Base-by-base conservation (phyloP, 1,139 yeast genomes). In the Hemisphaericaspora subhashii region DNA sequence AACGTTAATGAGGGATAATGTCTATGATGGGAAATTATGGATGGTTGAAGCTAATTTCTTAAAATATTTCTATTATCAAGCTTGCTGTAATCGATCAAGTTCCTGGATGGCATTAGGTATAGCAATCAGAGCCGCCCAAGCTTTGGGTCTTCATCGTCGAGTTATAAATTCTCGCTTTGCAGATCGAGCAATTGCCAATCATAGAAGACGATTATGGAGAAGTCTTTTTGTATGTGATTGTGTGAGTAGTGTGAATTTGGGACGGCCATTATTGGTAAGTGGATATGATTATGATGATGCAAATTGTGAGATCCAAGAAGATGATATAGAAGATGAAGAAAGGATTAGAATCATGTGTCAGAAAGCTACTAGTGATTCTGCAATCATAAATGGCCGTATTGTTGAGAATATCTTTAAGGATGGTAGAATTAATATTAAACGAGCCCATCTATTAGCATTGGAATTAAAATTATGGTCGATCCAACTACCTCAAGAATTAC, bases 81-180 rank as follows among this genome's bases (percentile, higher is more conserved):
- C 62, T 26, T 57, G 55, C 22, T 65, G 70, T 24, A 61, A 64
- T 37, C 55, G 72, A 41, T 63, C 65, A 38, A 57, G 69, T 1
- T 64, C 74, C 4, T 72, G 77, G 77, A 56, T 45, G n/a, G 33
- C 36, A 11, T 36, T 46, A 15, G 47, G 50, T 1, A 67, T 74
- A 7, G 82, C 83, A 1, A 69, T 78, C 2, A 63, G 86, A 39
- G 70, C 68, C 44, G 84, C 86, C 0, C 80, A 74, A 46, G 83
- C 79, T 33, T 58, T 83, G 38, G 92, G 92, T 0, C 60, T 85
- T 22, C 85, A 84, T 51, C 60, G 86, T 20, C 60, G 58, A 13
- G 85, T 81, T 44, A 59, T 74, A 3, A 69, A 70, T 37, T 51
- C 52, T 8, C 66, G 72, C 0, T 50, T 79, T 21, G 43, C 69